Percentiles rank a stretch among this genome's conserved stretches.
These are phyloP conservation scores for Leptomonas seymouri DNA, from an alignment of 208 protist species.

Conservation along the genomic window DNA sequence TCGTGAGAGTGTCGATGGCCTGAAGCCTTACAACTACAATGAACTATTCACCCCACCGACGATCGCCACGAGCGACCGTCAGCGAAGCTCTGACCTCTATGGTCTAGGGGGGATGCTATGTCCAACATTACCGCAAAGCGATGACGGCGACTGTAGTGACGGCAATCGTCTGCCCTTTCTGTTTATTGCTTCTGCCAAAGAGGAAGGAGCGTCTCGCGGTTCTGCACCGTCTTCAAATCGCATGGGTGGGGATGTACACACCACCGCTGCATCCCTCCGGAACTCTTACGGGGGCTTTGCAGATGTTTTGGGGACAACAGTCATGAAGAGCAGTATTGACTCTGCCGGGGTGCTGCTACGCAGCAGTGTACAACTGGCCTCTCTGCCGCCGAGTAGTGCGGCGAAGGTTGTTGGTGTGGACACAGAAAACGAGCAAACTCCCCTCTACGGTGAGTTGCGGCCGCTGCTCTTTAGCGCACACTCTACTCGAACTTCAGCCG, in stretches of 20 bases:
- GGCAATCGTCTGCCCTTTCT: background rate
- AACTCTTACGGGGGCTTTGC: too few relatives aligned
- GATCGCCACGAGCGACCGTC: background rate
- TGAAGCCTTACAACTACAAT: background rate
- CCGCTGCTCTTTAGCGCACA: background rate
- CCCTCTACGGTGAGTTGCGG: background rate
- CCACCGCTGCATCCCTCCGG: too few relatives aligned
- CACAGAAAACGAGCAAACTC: background rate
- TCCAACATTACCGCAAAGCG: too few relatives aligned
- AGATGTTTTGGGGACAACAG: background rate
- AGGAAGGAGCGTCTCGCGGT: background rate
- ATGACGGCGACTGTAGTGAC: background rate
- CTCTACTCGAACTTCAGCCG: background rate
- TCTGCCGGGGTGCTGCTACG: background rate
- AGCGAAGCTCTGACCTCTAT: conserved; percentile 1
- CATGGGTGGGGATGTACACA: too few relatives aligned
- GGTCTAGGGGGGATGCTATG: background rate
- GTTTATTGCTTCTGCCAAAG: background rate
- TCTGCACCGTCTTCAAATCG: background rate
- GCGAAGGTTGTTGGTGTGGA: background rate
- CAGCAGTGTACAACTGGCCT: background rate
- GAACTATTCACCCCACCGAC: background rate
- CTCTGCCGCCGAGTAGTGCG: background rate
- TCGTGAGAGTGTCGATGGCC: background rate
- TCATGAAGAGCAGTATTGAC: background rate